A percentile compares a stretch with the other conserved stretches of the same genome.
Evolutionary conservation across 1,139 yeast species (phyloP).

Genomic region (Pichia sp.): DNA sequence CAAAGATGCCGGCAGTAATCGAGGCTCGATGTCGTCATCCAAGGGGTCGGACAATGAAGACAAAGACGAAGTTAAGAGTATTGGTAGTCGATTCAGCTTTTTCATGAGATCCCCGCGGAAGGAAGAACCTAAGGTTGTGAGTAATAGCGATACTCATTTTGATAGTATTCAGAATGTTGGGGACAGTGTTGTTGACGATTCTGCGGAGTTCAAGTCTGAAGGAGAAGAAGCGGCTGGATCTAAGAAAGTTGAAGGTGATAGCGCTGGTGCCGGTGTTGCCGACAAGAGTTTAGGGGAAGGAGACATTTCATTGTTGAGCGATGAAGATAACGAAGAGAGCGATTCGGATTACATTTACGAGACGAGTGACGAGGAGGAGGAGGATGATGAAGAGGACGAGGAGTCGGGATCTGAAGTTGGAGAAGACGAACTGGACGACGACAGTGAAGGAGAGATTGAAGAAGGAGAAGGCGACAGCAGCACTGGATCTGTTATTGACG

Average conservation of each 20-base stretch:
- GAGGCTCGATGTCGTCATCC: background rate
- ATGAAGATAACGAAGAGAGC: constrained; percentile 10
- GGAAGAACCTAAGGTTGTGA: background rate
- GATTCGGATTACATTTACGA: constrained; percentile 33
- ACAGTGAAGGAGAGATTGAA: constrained; percentile 18
- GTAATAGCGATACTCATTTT: constrained; percentile 30
- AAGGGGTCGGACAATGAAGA: constrained; percentile 1
- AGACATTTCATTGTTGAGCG: constrained; percentile 8
- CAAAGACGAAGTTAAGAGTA: constrained; percentile 7
- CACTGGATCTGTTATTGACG: background rate
- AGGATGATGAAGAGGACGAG: constrained; percentile 4
- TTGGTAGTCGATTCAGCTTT: constrained; percentile 19
- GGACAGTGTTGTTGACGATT: constrained; percentile 24
- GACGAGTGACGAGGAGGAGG: constrained; percentile 26
- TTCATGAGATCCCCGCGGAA: constrained; percentile 26
- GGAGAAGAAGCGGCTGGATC: no score
- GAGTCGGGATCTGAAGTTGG: no score
- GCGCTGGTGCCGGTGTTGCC: no score
- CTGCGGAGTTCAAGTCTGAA: constrained; percentile 32
- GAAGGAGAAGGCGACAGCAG: background rate
- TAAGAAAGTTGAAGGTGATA: no score
- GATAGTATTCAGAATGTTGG: constrained; percentile 28
- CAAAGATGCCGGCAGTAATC: background rate
- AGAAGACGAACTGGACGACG: background rate
- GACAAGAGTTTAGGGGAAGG: background rate